A percentile compares a stretch with the other conserved stretches of the same genome.
Evolutionary conservation across 805 yeast genomes (phyloP).

Genomic region (Grigorovia humatica): DNA sequence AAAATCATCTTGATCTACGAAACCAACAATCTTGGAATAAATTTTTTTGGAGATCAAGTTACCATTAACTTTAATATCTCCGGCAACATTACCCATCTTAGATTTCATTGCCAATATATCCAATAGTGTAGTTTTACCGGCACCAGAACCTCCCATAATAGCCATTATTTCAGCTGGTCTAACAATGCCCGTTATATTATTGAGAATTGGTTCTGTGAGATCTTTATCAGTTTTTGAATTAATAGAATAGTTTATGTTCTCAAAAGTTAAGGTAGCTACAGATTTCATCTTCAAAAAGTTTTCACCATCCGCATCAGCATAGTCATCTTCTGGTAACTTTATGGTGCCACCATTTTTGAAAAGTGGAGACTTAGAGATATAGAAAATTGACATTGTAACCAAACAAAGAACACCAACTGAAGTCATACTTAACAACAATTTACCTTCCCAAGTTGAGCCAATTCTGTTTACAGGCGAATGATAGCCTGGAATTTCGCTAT

Average conservation of each 20-base stretch:
- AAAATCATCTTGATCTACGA: conserved; percentile 93
- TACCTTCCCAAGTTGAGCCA: conserved; percentile 26
- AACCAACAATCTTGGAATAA: conserved; percentile 67
- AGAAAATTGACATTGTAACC: conserved; percentile 29
- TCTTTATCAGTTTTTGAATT: conserved; percentile 6
- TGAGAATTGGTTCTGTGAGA: conserved; percentile 36
- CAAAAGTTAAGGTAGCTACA: conserved; percentile 71
- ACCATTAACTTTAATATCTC: conserved; percentile 73
- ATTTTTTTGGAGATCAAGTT: conserved; percentile 28
- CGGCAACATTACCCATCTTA: conserved; percentile 61
- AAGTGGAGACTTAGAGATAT: conserved; percentile 50
- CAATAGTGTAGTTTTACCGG: conserved; percentile 89
- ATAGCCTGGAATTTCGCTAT: conserved; percentile 89
- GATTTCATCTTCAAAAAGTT: conserved; percentile 38
- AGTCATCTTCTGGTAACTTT: conserved; percentile 12
- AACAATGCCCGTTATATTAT: conserved; percentile 61
- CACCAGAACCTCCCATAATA: conserved; percentile 98
- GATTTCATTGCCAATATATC: conserved; percentile 86
- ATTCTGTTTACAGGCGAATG: conserved; percentile 43
- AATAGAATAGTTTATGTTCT: conserved; percentile 47
- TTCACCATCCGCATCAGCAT: conserved; percentile 22
- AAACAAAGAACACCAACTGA: conserved; percentile 31
- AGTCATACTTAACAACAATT: conserved; percentile 33
- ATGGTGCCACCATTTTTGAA: conserved; percentile 31
- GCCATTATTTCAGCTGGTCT: conserved; percentile 87